Evolutionary conservation across 495 filamentous ascomycete genomes (phyloP), one percentile per base, ranked within the genome.

Genomic region (Tetracladium setigerum): DNA sequence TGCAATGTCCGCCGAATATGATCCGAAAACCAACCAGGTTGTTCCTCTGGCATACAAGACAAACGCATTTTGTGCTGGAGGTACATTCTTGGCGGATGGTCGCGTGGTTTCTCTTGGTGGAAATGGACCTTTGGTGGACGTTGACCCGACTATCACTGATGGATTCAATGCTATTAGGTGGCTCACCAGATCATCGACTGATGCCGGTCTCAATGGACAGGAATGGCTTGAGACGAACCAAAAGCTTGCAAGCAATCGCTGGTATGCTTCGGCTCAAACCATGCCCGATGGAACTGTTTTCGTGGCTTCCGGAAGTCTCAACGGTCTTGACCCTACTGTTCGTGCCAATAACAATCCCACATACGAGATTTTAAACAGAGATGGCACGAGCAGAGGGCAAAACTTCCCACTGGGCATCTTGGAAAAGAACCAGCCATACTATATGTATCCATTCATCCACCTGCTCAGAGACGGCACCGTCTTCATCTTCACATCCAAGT

Each of bases 361-460:
- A 2, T 62, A 58, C 32, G 79, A 83, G 53, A 73, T 80, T 19
- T 56, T 82, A 13, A 68, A 66, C 36, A 12, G 62, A 10, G 39
- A 60, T 30, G 78, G 71, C 47, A 52, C 68, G 5, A 60, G 63
- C 5, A 44, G 53, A 24, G 74, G 74, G 27, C 46, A 59, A 7
- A 78, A 64, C 54, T 66, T 71, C 14, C 50, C 57, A 1, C 62
- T 82, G 63, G 62, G 65, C 1, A 73, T 82, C 36, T 59, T 83
- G 19, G 66, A 59, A 19, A 71, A 69, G 54, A 78, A 76, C 43
- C 72, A 82, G 55, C 79, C 79, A 5, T 81, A 82, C 59, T 82
- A 79, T 53, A 79, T 81, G 78, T 83, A 83, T 55, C 79, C 79
- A 2, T 79, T 82, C 58, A 60, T 83, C 32, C 77, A 79, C 50